A percentile compares a stretch with the other conserved stretches of the same genome.
Evolutionary conservation across 2,329 filamentous ascomycete genomes (phyloP).

Genomic region (Xylariaceae sp.): DNA sequence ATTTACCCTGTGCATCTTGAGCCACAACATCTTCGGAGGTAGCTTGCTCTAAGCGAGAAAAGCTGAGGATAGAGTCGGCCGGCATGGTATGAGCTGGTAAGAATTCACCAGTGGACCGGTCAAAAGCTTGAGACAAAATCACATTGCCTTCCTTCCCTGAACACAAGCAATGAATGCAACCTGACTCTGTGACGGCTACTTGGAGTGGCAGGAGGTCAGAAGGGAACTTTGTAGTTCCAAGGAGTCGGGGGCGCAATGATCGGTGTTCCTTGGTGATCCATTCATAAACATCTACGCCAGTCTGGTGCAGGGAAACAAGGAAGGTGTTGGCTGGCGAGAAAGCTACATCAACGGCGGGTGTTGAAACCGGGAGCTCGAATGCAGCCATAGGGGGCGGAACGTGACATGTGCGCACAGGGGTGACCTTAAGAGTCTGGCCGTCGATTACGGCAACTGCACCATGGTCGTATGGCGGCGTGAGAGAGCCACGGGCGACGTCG

Average conservation of each 20-base stretch:
- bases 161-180: constrained; percentile 28
- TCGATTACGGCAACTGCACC: constrained; percentile 82
- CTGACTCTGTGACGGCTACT: constrained; percentile 29
- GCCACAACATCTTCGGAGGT: constrained; percentile 33
- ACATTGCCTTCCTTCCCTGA: constrained; percentile 21
- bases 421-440: constrained; percentile 72
- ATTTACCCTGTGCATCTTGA: constrained; percentile 43
- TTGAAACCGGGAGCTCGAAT: constrained; percentile 61
- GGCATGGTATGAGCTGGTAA: constrained; percentile 20
- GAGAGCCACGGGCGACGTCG: constrained; percentile 62
- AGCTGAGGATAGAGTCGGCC: constrained; percentile 30
- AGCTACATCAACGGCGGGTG: constrained; percentile 66
- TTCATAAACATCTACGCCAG: constrained; percentile 61
- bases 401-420: constrained; percentile 76
- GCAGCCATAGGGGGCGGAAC: constrained; percentile 90
- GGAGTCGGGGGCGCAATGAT: constrained; percentile 40
- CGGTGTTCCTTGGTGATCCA: constrained; percentile 60
- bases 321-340: constrained; percentile 60
- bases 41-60: constrained; percentile 30
- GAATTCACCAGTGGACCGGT: constrained; percentile 16
- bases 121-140: constrained; percentile 22
- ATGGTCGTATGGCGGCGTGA: constrained; percentile 65
- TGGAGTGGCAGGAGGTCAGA: constrained; percentile 28
- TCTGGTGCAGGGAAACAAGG: constrained; percentile 67
- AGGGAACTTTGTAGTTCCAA: constrained; percentile 37